Base-by-base conservation (phyloP, 768 basidiomycete genomes). In the Auricularia sp. region DNA sequence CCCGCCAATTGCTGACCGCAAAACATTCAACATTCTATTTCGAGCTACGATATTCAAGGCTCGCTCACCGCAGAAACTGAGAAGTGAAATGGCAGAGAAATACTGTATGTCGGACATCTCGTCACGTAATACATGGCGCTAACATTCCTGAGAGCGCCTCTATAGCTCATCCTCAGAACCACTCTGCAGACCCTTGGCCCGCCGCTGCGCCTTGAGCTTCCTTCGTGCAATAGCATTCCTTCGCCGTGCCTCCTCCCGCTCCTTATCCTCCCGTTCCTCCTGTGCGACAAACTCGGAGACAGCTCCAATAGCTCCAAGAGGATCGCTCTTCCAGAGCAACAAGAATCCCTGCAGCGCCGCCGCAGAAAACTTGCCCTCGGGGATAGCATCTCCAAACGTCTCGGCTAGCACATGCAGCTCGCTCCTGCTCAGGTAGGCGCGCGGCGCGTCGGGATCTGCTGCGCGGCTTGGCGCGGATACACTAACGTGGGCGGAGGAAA, bases 281-380 rank as follows among this genome's bases (percentile, higher is more conserved):
- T 74, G 64, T 34, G 74, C 72, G 1, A 84, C 76, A 83, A 85
- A 86, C n/a, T 67, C 73, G 6, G 66, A 68, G 11, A 70, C 66
- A 3, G 69, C 68, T 2, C 66, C 65, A 2, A 73, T 70, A 29
- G 73, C 73, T 37, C 68, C 68, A 59, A 70, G 65, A 14, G 74
- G 72, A 29, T 69, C 29, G 37, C 70, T 67, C 69, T 75, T 72
- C 67, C 71, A 71, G 16, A 72, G 63, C 68, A 87, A 75, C 13
- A 87, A 75, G 71, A 80, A 87, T 0, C 84, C 83, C 69, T 87
- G 85, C 2, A 88, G 75, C 64, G 86, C 83, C 0, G 86, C 85
- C 0, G 83, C 82, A 36, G 83, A 82, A 69, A 85, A 83, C 65
- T 79, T 77, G 58, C 79, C 68, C 11, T 77, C 72, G 0, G 85